These are phyloP conservation scores for Echeveria elegans DNA, from an alignment of 164 flowering plant species.

Conservation along the genomic window DNA sequence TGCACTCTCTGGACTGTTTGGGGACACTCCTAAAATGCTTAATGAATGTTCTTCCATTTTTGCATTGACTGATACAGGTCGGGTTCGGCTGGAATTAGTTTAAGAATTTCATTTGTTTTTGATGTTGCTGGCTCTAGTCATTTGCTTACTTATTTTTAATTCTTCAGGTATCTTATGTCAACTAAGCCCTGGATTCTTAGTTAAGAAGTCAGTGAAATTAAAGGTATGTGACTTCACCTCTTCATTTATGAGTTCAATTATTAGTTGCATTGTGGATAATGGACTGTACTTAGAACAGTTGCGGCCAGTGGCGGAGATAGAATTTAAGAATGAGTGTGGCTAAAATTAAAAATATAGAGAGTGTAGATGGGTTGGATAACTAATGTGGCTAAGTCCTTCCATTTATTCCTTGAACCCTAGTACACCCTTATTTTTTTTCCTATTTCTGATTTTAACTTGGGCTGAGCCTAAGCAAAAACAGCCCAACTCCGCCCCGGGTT, in stretches of 20 bases:
- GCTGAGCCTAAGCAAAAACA: no score
- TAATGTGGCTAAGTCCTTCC: no score
- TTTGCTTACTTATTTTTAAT: neutral
- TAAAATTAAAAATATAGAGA: no score
- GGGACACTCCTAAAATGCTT: conserved; percentile 14
- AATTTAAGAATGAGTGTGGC: no score
- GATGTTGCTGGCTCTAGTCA: conserved; percentile 4
- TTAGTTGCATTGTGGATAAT: neutral
- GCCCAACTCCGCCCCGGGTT: no score
- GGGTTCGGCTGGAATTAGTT: neutral
- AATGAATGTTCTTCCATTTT: conserved; percentile 26
- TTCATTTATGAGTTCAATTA: neutral
- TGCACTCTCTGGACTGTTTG: conserved; percentile 19
- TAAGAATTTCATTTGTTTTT: conserved; percentile 3
- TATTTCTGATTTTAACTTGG: no score
- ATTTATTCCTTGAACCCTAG: no score
- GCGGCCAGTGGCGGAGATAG: no score
- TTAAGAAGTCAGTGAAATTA: conserved; percentile 44
- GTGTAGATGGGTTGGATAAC: no score
- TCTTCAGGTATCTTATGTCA: conserved; percentile 51
- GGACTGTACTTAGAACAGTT: no score
- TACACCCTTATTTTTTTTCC: no score
- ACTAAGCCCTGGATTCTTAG: conserved; percentile 34
- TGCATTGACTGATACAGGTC: conserved; percentile 65
- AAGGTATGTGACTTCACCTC: conserved; percentile 30